Percentiles rank a stretch among this genome's conserved stretches.
phyloP scores from a whole-genome alignment of 2,329 filamentous ascomycete genomes.

The Talaromyces sp. region DNA sequence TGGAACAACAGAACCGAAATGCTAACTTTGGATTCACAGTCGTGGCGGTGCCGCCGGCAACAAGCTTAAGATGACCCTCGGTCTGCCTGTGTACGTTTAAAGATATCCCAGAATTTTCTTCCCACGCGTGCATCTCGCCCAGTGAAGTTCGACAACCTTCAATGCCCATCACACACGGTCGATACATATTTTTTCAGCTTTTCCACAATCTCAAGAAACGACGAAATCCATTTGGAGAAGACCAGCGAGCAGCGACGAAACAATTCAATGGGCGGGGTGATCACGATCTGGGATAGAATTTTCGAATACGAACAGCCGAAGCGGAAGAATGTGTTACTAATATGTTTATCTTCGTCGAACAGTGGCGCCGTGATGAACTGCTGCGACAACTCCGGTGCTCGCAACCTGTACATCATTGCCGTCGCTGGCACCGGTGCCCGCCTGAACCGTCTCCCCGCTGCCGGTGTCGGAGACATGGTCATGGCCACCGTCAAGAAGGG shows the following conservation, averaged over 20 bases:
- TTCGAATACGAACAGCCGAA: conserved; percentile 10
- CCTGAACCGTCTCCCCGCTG: conserved; percentile 94
- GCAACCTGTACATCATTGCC: conserved; percentile 99
- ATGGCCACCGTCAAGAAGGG: conserved; percentile 99
- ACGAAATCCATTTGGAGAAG: conserved; percentile 2
- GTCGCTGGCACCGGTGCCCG: conserved; percentile 98
- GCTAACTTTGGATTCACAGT: conserved; percentile 44
- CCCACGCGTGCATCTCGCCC: conserved; percentile 20
- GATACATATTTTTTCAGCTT: background rate
- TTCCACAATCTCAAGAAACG: background rate
- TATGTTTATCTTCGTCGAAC: conserved; percentile 27
- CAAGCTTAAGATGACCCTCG: conserved; percentile 99
- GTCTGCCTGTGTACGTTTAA: conserved; percentile 94
- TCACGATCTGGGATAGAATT: conserved; percentile 10
- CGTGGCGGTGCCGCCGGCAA: conserved; percentile 92
- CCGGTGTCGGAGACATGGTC: conserved; percentile 99
- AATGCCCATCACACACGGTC: conserved; percentile 9
- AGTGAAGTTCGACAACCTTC: conserved; percentile 14
- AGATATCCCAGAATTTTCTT: conserved; percentile 9
- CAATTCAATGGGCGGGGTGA: conserved; percentile 15
- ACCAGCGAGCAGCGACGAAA: conserved; percentile 6
- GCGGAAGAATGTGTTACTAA: conserved; percentile 27
- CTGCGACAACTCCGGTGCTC: conserved; percentile 98
- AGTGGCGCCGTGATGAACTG: conserved; percentile 99
- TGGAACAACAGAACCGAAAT: conserved; percentile 7